Percentiles rank a stretch among this genome's conserved stretches.
Evolutionary conservation across 805 yeast species (phyloP).

Genomic region (Suhomyces xylopsoci): DNA sequence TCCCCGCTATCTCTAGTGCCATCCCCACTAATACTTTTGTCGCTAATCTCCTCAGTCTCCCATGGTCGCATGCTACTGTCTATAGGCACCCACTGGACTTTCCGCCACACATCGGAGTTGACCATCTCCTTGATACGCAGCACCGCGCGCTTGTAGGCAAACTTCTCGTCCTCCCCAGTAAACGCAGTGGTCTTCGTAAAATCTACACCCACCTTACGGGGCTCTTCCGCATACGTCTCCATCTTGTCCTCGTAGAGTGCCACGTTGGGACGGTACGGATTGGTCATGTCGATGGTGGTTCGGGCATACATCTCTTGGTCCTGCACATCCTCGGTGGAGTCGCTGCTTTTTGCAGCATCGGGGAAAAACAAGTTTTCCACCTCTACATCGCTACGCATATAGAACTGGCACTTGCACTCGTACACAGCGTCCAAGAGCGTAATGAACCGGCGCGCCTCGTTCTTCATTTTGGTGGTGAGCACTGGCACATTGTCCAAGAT

Average conservation of each 20-base stretch:
- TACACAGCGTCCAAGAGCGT: conserved; percentile 66
- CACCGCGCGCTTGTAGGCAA: conserved; percentile 70
- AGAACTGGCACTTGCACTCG: conserved; percentile 63
- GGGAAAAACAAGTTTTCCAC: conserved; percentile 64
- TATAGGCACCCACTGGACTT: conserved; percentile 52
- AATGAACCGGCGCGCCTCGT: conserved; percentile 67
- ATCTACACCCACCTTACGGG: conserved; percentile 20
- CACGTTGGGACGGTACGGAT: conserved; percentile 70
- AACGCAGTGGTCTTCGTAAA: conserved; percentile 52
- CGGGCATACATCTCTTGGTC: conserved; percentile 70
- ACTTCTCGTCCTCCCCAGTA: conserved; percentile 75
- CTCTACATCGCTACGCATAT: conserved; percentile 46
- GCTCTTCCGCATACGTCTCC: conserved; percentile 13
- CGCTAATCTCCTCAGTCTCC: conserved; percentile 31
- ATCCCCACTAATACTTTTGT: too few relatives aligned
- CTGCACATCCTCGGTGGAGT: conserved; percentile 41
- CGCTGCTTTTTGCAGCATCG: conserved; percentile 5
- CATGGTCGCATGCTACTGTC: conserved; percentile 54
- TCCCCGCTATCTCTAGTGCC: background rate
- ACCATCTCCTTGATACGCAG: conserved; percentile 63
- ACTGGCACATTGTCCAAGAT: conserved; percentile 61
- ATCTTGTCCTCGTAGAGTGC: conserved; percentile 57
- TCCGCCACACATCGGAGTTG: conserved; percentile 51
- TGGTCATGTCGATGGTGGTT: conserved; percentile 54
- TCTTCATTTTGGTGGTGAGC: conserved; percentile 53